These are phyloP conservation scores for Phytopythium mirpurense DNA, from an alignment of 352 stramenopile genomes.

Conservation along the genomic window DNA sequence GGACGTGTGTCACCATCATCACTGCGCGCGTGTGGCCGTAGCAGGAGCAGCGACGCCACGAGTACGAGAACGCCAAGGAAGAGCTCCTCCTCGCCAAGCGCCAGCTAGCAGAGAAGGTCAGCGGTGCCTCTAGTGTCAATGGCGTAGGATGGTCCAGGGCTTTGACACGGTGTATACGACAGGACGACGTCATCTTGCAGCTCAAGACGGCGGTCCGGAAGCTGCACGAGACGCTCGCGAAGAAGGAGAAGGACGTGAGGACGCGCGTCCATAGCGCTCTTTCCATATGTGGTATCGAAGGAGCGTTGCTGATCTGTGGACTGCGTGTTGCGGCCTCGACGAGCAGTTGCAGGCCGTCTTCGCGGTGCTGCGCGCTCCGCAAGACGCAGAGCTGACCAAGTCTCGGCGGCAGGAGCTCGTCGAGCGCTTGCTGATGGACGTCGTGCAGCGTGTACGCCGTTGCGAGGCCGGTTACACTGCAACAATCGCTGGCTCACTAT, in stretches of 20 bases:
- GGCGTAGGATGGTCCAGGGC: neutral
- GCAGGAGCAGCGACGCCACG: slow-evolving; percentile 44
- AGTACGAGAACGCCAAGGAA: slow-evolving; percentile 54
- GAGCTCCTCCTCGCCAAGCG: slow-evolving; percentile 38
- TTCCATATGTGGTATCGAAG: too few species aligned
- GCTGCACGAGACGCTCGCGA: slow-evolving; percentile 49
- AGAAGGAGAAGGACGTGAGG: slow-evolving; percentile 54
- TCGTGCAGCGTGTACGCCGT: slow-evolving; percentile 38
- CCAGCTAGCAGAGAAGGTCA: slow-evolving; percentile 36
- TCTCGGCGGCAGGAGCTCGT: slow-evolving; percentile 53
- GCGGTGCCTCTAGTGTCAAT: neutral
- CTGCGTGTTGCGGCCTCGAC: neutral
- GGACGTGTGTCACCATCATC: too few species aligned
- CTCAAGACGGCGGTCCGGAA: slow-evolving; percentile 51
- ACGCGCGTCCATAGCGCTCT: too few species aligned
- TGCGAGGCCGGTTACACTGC: neutral
- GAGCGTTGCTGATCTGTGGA: neutral
- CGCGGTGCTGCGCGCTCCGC: slow-evolving; percentile 43
- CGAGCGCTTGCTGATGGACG: slow-evolving; percentile 52
- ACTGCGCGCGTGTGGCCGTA: slow-evolving; percentile 6
- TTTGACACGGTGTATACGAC: neutral
- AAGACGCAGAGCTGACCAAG: slow-evolving; percentile 61
- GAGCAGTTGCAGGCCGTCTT: slow-evolving; percentile 52
- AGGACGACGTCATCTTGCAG: slow-evolving; percentile 55
- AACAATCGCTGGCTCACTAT: neutral